Evolutionary conservation across 768 basidiomycete genomes (phyloP).

Genomic region (Phaeotremella fagi): DNA sequence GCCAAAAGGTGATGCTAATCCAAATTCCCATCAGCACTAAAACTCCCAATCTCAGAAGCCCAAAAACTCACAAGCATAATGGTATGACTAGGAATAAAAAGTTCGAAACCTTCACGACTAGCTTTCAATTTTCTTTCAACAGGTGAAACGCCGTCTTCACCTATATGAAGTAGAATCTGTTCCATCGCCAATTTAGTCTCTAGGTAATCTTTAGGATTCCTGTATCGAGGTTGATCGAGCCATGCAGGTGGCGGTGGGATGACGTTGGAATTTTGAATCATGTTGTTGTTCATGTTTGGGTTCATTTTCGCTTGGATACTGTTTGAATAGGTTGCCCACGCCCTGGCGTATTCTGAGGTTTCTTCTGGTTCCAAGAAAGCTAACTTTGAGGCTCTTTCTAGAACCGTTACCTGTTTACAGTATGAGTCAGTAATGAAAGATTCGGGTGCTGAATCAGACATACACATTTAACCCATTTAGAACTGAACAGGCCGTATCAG

Average conservation of each 20-base stretch:
- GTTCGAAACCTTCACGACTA: conserved; percentile 17
- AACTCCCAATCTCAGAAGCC: neutral
- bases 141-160: conserved; percentile 32
- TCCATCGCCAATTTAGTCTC: conserved; percentile 29
- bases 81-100: conserved; percentile 18
- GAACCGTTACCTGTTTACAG: conserved; percentile 10
- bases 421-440: neutral
- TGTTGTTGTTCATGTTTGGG: neutral
- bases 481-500: conserved; percentile 7
- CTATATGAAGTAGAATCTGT: conserved; percentile 19
- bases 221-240: conserved; percentile 35
- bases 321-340: conserved; percentile 14
- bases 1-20: conserved; percentile 30
- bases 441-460: neutral
- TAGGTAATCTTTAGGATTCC: conserved; percentile 23
- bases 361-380: conserved; percentile 32
- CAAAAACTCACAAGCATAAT: conserved; percentile 24
- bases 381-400: conserved; percentile 37
- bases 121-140: conserved; percentile 21
- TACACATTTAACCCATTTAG: conserved; percentile 30
- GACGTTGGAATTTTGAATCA: neutral
- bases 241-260: conserved; percentile 16
- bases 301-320: neutral
- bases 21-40: neutral
- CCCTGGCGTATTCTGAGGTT: conserved; percentile 24